Base-by-base conservation (phyloP, 352 stramenopile genomes). In the Phytophthora megakarya region DNA sequence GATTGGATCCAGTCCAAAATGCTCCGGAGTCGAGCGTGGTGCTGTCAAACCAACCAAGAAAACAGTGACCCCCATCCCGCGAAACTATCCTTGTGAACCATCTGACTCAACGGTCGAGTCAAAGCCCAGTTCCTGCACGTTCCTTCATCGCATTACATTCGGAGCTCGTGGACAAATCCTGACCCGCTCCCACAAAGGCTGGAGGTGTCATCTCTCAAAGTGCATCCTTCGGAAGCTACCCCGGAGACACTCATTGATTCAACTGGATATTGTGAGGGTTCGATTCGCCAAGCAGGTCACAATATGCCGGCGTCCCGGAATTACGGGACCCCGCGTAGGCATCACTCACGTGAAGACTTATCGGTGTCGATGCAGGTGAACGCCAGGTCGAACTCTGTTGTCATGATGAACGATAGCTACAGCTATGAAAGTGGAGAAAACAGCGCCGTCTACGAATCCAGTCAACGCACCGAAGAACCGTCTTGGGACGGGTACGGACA, bases 341-440 rank as follows among this genome's bases (percentile, higher is more conserved):
- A 53, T 7, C 39, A 51, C 12, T 32, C 33, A 6, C 58, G 39
- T 25, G 33, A 61, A 26, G 49, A 72, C 33, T 57, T 61, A 12
- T 43, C 42, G 1, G 28, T 42, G 32, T 61, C 67, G 1, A 62
- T 64, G 61, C 21, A 51, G 11, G 61, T 59, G 22, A 57, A 50
- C 42, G 54, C 46, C 8, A 65, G 28, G 40, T 73, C 67, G 6
- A 21, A 32, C 3, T 72, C 62, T 19, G 54, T 71, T 15, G 50
- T 49, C 49, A 67, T 71, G 47, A 50, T 69, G 55, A 57, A 65
- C 44, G 39, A 62, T 12, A 72, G 67, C 30, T 56, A 58, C 67
- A 75, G 67, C 56, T 75, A 62, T 39, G 62, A 35, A 8, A 75
- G 54, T 40, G 55, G 43, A 23, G 61, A 65, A 38, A 72, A 51